These are phyloP conservation scores for Dictyophora rubrovolvata DNA, from an alignment of 768 basidiomycete genomes.

Conservation along the genomic window DNA sequence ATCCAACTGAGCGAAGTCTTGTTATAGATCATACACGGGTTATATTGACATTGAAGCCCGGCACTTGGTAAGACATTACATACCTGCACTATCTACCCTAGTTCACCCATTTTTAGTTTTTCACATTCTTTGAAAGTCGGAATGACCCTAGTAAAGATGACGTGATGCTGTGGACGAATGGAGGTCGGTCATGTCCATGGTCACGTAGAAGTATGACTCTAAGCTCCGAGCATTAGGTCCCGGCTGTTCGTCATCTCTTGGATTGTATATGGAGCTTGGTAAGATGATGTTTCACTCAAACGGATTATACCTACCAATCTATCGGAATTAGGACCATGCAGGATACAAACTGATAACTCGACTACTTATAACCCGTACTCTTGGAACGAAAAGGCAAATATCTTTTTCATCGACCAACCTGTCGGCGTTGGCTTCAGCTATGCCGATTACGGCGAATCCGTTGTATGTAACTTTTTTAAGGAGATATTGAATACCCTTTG, in stretches of 20 bases:
- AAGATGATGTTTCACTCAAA: background rate
- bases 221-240: slow-evolving; percentile 28
- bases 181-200: slow-evolving; percentile 9
- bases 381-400: slow-evolving; percentile 3
- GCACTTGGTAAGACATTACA: background rate
- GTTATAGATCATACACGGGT: slow-evolving; percentile 35
- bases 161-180: slow-evolving; percentile 21
- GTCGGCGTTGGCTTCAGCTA: slow-evolving; percentile 26
- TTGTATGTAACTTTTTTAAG: background rate
- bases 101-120: slow-evolving; percentile 7
- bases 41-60: slow-evolving; percentile 18
- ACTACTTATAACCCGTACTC: background rate
- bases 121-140: slow-evolving; percentile 21
- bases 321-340: background rate
- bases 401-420: slow-evolving; percentile 6
- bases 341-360: slow-evolving; percentile 13
- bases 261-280: slow-evolving; percentile 60
- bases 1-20: too few relatives aligned
- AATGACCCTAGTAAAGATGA: slow-evolving; percentile 19
- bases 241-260: slow-evolving; percentile 46
- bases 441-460: slow-evolving; percentile 46
- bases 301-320: background rate
- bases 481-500: background rate
- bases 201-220: background rate
- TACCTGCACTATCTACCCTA: background rate